Conservation (phyloP, 352 stramenopile species). For the Pythium plurisporium region DNA sequence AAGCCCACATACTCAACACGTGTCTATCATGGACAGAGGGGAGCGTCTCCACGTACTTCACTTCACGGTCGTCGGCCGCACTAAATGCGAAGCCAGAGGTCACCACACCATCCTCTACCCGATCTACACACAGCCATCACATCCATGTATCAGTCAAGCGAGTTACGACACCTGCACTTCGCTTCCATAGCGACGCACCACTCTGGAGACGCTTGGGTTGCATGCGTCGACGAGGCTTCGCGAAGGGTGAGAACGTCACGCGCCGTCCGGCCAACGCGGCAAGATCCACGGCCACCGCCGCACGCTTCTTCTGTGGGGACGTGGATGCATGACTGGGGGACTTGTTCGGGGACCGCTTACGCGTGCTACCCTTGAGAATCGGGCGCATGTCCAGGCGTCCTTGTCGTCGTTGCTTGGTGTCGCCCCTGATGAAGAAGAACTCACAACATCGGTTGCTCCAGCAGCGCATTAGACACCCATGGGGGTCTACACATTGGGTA, state of each 20-base stretch:
- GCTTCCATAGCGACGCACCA: neutral
- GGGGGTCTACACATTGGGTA: no score
- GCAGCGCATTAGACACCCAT: no score
- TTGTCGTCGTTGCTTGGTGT: no score
- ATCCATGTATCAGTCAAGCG: neutral
- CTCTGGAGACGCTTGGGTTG: constrained; percentile 10
- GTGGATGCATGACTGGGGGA: constrained; percentile 9
- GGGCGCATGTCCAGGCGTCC: constrained; percentile 27
- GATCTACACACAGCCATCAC: neutral
- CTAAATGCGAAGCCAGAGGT: constrained; percentile 17
- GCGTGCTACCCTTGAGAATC: constrained; percentile 52
- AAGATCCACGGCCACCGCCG: constrained; percentile 19
- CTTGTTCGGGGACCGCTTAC: constrained; percentile 18
- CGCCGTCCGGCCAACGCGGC: constrained; percentile 29
- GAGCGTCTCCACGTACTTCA: constrained; percentile 1
- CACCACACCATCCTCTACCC: constrained; percentile 7
- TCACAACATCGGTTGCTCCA: no score
- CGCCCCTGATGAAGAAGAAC: no score
- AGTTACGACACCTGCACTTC: neutral
- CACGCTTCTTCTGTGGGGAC: constrained; percentile 20
- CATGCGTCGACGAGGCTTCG: constrained; percentile 31
- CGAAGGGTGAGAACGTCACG: constrained; percentile 78
- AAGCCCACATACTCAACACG: neutral
- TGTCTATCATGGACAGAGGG: neutral
- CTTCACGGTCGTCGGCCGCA: constrained; percentile 6